Conservation (phyloP, 1,284 basidiomycete species). For the Rhodotorula sp. region DNA sequence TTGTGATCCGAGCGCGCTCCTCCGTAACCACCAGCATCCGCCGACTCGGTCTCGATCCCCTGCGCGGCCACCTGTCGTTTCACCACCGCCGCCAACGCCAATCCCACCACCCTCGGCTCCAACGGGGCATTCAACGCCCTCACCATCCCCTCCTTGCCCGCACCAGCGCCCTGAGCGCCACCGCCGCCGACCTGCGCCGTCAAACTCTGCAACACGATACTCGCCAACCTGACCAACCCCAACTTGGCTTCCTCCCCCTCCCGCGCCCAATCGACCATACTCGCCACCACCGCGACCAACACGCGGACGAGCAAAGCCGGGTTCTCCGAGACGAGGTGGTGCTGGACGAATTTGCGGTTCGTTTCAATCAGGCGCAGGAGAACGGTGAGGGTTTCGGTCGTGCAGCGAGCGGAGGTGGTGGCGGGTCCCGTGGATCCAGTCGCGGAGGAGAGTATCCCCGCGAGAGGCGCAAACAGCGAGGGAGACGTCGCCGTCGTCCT, state of each 20-base stretch:
- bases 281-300: slow-evolving; percentile 71
- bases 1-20: background rate
- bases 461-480: background rate
- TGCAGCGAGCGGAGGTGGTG: background rate
- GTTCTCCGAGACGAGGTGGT: background rate
- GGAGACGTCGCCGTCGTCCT: background rate
- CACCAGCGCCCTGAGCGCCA: no score
- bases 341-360: slow-evolving; percentile 24
- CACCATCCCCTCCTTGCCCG: slow-evolving; percentile 49
- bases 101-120: background rate
- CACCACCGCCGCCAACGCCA: slow-evolving; percentile 50
- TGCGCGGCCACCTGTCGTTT: slow-evolving; percentile 67
- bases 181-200: slow-evolving; percentile 52
- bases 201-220: slow-evolving; percentile 87
- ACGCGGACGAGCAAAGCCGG: slow-evolving; percentile 61
- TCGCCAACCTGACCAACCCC: slow-evolving; percentile 80
- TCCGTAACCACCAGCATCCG: no score
- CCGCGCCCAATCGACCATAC: slow-evolving; percentile 79
- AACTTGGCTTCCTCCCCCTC: slow-evolving; percentile 90
- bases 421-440: background rate
- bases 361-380: slow-evolving; percentile 83
- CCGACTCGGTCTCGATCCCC: slow-evolving; percentile 46
- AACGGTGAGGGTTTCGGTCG: slow-evolving; percentile 57
- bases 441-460: background rate
- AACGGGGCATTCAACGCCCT: slow-evolving; percentile 58